Evolutionary conservation across 352 stramenopile species (phyloP), one percentile per base, ranked within the genome.

Genomic region (Blastocystis sp.): DNA sequence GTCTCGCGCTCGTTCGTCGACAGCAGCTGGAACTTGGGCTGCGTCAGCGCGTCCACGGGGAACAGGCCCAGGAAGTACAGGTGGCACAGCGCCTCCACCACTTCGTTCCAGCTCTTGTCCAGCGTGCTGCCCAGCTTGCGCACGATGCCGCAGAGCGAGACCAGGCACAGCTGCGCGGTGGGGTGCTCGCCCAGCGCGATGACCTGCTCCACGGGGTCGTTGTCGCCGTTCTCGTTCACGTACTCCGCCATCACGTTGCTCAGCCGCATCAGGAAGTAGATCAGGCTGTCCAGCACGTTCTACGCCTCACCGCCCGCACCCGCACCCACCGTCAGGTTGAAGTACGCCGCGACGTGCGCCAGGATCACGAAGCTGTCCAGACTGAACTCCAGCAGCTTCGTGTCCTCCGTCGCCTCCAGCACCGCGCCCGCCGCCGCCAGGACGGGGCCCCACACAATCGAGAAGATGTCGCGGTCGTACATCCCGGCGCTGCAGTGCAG

Each of bases 381-480:
- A 23, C 43, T 40, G 52, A 79, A 88, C 52, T 88, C 59, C n/a
- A 88, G 62, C 7, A 76, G 40, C 4, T 65, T 48, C 34, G 40
- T 48, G 14, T 88, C 62, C 5, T 88, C 62, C 19, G 62, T 53
- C n/a, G 70, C 62, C 38, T 88, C 78, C 48, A 88, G 59, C n/a
- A 77, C 38, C 7, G 78, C 78, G 11, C 78, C 78, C 11, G 78
- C 78, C 0, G 78, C 64, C 2, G 78, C 64, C 14, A 88, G 48
- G 19, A 52, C 21, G 0, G 67, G 45, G 19, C 43, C 23, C 78
- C 78, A 88, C 14, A 88, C 14, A 28, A 88, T 88, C 2, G 64
- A 79, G 48, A 88, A 88, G 45, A 88, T 88, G 60, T 88, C 78
- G 38, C 78, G 78, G 23, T 88, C 78, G 45, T 88, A 88, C 78